phyloP scores from a whole-genome alignment of 2,329 filamentous ascomycete species.

The Colletotrichum chlorophyti region DNA sequence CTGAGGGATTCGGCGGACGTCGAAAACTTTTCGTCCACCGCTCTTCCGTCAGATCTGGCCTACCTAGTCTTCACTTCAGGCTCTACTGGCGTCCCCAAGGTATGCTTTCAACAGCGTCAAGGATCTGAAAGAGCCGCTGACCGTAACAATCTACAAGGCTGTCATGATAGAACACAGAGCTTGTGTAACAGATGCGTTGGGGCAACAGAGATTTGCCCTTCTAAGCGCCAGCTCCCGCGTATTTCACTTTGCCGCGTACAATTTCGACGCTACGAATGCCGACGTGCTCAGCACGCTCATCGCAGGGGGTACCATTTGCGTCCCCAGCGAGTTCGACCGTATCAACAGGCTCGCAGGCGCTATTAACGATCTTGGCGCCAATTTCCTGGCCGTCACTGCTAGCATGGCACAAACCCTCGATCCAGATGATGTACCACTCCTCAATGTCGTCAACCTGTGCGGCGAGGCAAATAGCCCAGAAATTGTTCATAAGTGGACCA shows the following conservation, averaged over 20 bases:
- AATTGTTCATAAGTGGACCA: slow-evolving; percentile 51
- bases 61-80: slow-evolving; percentile 48
- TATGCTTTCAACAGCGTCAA: neutral
- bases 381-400: slow-evolving; percentile 63
- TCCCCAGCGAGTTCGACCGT: slow-evolving; percentile 59
- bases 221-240: slow-evolving; percentile 46
- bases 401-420: slow-evolving; percentile 56
- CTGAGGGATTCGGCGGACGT: slow-evolving; percentile 14
- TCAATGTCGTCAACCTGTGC: slow-evolving; percentile 44
- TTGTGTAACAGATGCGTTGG: slow-evolving; percentile 30
- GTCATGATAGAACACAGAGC: slow-evolving; percentile 42
- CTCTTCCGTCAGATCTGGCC: slow-evolving; percentile 27
- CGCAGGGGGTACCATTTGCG: slow-evolving; percentile 64
- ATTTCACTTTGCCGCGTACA: slow-evolving; percentile 61
- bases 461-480: slow-evolving; percentile 54
- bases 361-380: slow-evolving; percentile 56
- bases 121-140: neutral
- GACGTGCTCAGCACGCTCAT: slow-evolving; percentile 60
- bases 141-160: slow-evolving; percentile 26
- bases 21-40: neutral
- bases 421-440: slow-evolving; percentile 41
- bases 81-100: slow-evolving; percentile 55
- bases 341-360: slow-evolving; percentile 55
- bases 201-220: slow-evolving; percentile 10
- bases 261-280: slow-evolving; percentile 58